A percentile compares a stretch with the other conserved stretches of the same genome.
Evolutionary conservation across 2,329 filamentous ascomycete genomes (phyloP).

Genomic region (Camillea tinctor): DNA sequence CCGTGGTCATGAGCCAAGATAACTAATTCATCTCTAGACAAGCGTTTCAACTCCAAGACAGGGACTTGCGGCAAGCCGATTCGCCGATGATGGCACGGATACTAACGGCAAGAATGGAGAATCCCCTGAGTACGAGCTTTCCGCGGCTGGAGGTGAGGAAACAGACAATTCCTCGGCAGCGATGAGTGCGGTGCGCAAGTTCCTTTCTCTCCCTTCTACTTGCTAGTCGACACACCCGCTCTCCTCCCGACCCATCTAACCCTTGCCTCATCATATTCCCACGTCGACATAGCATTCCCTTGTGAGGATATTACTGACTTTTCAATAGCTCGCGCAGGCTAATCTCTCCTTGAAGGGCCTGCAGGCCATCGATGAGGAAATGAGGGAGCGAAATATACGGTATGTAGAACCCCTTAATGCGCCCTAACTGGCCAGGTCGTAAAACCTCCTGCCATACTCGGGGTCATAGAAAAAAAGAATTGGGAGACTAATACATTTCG

Average conservation of each 20-base stretch:
- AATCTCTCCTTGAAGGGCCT: slow-evolving; percentile 47
- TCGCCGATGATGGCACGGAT: slow-evolving; percentile 42
- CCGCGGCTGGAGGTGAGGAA: slow-evolving; percentile 58
- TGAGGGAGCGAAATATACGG: slow-evolving; percentile 53
- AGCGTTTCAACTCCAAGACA: slow-evolving; percentile 43
- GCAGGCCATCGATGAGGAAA: slow-evolving; percentile 54
- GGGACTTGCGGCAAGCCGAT: slow-evolving; percentile 55
- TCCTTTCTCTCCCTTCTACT: slow-evolving; percentile 40
- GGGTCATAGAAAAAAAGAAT: not conserved
- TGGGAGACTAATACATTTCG: slow-evolving; percentile 14
- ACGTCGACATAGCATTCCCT: slow-evolving; percentile 4
- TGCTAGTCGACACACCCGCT: slow-evolving; percentile 27
- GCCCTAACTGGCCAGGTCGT: not conserved
- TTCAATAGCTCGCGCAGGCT: slow-evolving; percentile 43
- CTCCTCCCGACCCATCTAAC: slow-evolving; percentile 13
- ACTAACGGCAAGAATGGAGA: slow-evolving; percentile 34
- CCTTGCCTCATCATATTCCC: not conserved
- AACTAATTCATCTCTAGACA: slow-evolving; percentile 36
- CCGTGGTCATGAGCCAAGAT: not conserved
- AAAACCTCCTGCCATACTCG: not conserved
- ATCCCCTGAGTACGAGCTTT: slow-evolving; percentile 30
- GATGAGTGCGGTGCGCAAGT: slow-evolving; percentile 64
- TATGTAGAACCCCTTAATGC: slow-evolving; percentile 20
- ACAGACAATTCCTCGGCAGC: slow-evolving; percentile 62
- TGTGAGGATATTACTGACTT: slow-evolving; percentile 18